Percentiles rank a stretch among this genome's conserved stretches.
phyloP scores from a whole-genome alignment of 257 asterid genomes.

The Rauvolfia tetraphylla region DNA sequence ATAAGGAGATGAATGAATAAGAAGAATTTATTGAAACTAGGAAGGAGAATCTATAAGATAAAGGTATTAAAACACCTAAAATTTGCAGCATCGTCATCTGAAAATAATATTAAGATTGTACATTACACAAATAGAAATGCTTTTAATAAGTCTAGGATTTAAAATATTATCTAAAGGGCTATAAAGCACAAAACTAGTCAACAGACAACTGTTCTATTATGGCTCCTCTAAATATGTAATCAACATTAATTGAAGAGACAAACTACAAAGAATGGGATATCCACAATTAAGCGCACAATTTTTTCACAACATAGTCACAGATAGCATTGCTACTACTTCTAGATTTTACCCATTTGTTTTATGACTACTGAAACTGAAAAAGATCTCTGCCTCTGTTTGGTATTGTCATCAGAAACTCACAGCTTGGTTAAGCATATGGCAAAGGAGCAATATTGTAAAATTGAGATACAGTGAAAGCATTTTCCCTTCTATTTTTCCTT shows the following conservation, averaged over 20 bases:
- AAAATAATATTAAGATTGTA: neutral
- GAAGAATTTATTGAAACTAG: neutral
- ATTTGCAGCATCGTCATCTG: neutral
- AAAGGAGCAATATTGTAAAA: neutral
- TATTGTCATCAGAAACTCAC: neutral
- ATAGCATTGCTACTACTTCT: neutral
- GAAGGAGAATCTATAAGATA: neutral
- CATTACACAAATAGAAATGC: neutral
- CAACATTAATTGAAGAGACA: neutral
- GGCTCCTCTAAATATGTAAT: neutral
- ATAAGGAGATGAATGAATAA: neutral
- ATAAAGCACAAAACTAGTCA: neutral
- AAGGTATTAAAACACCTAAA: constrained; percentile 6
- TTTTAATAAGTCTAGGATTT: neutral
- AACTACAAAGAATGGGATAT: neutral
- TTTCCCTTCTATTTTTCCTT: neutral
- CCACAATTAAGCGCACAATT: neutral
- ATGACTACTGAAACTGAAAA: neutral
- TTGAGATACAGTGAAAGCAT: neutral
- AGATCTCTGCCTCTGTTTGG: neutral
- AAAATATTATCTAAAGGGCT: neutral
- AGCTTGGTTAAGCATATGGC: neutral
- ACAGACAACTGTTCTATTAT: neutral
- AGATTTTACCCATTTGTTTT: neutral
- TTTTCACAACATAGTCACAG: neutral